phyloP scores from a whole-genome alignment of 1,139 yeast species.

The Hansenula lynferdii region DNA sequence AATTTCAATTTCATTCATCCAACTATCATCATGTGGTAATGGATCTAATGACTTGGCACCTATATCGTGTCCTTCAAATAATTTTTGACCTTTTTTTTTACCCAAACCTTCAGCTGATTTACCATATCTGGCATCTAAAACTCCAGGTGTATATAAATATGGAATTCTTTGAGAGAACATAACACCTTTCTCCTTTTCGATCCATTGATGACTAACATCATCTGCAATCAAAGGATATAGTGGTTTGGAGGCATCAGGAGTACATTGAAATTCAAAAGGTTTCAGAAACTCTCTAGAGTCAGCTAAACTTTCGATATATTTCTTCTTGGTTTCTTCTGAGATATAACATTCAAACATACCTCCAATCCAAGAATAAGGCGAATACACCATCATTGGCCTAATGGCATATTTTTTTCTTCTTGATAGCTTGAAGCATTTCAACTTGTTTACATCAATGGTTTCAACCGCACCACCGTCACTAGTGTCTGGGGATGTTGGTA shows the following conservation, averaged over 20 bases:
- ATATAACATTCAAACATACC: constrained; percentile 55
- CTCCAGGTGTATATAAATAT: constrained; percentile 47
- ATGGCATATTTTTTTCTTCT: constrained; percentile 55
- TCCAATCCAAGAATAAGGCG: constrained; percentile 63
- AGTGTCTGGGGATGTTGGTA: too few relatives aligned
- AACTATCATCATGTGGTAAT: constrained; percentile 26
- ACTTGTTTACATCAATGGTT: too few relatives aligned
- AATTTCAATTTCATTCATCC: constrained; percentile 46
- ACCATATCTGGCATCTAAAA: constrained; percentile 39
- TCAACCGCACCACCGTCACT: too few relatives aligned
- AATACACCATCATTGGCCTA: constrained; percentile 43
- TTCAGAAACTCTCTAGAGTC: constrained; percentile 11
- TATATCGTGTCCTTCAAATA: constrained; percentile 8
- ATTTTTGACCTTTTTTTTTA: constrained; percentile 8
- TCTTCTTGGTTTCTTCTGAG: constrained; percentile 23
- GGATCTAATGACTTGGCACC: constrained; percentile 19
- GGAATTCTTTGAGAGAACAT: constrained; percentile 48
- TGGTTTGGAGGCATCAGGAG: constrained; percentile 36
- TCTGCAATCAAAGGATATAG: constrained; percentile 60
- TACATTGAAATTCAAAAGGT: constrained; percentile 31
- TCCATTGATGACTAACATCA: constrained; percentile 45
- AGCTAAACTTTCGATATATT: constrained; percentile 26
- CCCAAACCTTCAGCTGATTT: constrained; percentile 28
- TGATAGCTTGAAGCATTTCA: constrained; percentile 57
- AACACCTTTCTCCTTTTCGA: constrained; percentile 24